Evolutionary conservation across 441 rosid species (phyloP), one percentile per base, ranked within the genome.

Genomic region (Pelargonium myrrhifolium): DNA sequence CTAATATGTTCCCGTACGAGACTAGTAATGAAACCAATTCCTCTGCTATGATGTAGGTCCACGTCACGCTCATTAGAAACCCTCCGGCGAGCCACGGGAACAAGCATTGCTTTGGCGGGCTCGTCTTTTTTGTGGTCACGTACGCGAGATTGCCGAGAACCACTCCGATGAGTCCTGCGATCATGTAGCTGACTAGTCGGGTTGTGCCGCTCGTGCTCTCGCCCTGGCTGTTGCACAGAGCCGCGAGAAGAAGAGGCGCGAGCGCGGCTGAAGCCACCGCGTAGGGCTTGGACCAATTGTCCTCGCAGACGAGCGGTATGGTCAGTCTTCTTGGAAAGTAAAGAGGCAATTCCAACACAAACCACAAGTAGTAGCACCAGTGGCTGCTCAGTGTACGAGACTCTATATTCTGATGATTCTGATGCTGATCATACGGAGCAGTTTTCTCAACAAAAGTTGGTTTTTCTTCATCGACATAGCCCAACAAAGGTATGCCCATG

Each of bases 21-120:
- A 89, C 82, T 70, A 90, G 49, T 63, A 93, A 74, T 39, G 97
- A 85, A 0, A 93, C 91, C 14, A 93, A 68, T 65, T 93, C 96
- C 67, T 86, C 89, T 0, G 98, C 97, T 0, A 92, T 80, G 1
- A 93, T 80, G 79, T 90, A 93, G 11, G 94, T 88, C 97, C 96
- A 93, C 3, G 87, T 73, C 40, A 90, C 85, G 71, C 97, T 89
- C 97, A 90, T 93, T 0, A 86, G 49, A 72, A 93, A 93, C 4
- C 98, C 97, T 9, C 85, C 92, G 15, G 74, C 80, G 26, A 90
- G 82, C 97, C 98, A 93, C 6, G 83, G 89, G 4, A 85, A 62
- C 21, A 83, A 64, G 71, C 87, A 80, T 3, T 65, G 87, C 67
- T 77, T 80, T 42, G 97, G 98, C 6, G 98, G 97, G 81, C 18